These are phyloP conservation scores for Metschnikowia sp. DNA, from an alignment of 805 yeast species.

Conservation along the genomic window DNA sequence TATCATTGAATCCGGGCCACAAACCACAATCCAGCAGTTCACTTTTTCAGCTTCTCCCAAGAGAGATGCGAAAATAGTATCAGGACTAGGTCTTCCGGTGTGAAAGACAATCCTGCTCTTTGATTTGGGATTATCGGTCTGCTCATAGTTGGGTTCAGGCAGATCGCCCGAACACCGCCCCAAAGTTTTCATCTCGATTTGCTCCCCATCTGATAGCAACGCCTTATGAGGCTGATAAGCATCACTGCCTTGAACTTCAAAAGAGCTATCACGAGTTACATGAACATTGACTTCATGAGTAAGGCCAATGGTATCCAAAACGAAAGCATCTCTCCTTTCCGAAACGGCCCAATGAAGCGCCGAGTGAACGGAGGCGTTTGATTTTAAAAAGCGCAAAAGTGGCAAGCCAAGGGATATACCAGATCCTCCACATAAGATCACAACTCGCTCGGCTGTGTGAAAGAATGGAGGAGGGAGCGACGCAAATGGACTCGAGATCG, in stretches of 20 bases:
- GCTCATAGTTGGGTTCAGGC: no score
- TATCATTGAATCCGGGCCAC: conserved; percentile 53
- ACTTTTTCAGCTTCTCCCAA: conserved; percentile 28
- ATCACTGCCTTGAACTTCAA: background rate
- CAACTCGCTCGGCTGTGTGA: conserved; percentile 46
- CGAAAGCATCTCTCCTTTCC: conserved; percentile 43
- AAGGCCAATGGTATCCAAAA: conserved; percentile 37
- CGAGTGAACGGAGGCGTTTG: conserved; percentile 20
- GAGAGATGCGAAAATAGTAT: conserved; percentile 26
- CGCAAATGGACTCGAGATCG: conserved; percentile 34
- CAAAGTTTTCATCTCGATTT: conserved; percentile 16
- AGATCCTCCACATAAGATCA: conserved; percentile 67
- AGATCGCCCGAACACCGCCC: background rate
- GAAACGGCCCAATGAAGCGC: conserved; percentile 55
- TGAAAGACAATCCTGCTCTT: conserved; percentile 11
- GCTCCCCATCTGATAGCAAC: conserved; percentile 19
- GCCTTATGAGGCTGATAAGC: conserved; percentile 20
- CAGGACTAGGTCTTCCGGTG: conserved; percentile 45
- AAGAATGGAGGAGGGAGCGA: conserved; percentile 45
- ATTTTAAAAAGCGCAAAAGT: conserved; percentile 39
- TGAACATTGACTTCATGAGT: conserved; percentile 8
- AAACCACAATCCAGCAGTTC: conserved; percentile 52
- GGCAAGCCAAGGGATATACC: conserved; percentile 67
- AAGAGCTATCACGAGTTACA: conserved; percentile 6
- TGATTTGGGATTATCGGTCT: background rate